These are phyloP conservation scores for Pseudocercospora macadamiae DNA, from an alignment of 2,329 filamentous ascomycete genomes.

Conservation along the genomic window DNA sequence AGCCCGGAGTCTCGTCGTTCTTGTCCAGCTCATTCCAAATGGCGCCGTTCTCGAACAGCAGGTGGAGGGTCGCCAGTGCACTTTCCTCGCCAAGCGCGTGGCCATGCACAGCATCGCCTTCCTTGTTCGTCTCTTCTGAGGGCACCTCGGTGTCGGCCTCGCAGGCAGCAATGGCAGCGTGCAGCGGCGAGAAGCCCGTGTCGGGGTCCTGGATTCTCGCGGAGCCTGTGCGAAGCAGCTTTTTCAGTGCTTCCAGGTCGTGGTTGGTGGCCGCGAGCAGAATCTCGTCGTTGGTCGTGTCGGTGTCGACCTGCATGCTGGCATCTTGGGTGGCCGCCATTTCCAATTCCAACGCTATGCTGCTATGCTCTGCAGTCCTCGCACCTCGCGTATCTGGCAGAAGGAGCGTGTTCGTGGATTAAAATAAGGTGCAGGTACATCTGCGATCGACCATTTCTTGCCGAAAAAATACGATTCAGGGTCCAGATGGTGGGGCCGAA, in stretches of 20 bases:
- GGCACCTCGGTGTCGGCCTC: conserved; percentile 47
- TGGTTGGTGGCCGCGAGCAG: conserved; percentile 69
- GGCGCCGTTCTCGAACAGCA: conserved; percentile 82
- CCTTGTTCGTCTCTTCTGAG: conserved; percentile 34
- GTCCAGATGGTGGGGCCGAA: too few species aligned
- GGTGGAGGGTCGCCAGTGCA: conserved; percentile 68
- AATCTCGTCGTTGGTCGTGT: conserved; percentile 59
- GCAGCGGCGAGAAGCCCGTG: conserved; percentile 84
- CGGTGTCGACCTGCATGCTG: conserved; percentile 42
- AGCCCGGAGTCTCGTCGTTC: conserved; percentile 88
- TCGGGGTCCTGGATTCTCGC: conserved; percentile 77
- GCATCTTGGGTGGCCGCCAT: conserved; percentile 19
- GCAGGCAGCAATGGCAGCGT: conserved; percentile 77
- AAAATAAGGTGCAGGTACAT: too few species aligned
- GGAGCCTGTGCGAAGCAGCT: conserved; percentile 68
- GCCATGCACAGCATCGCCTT: conserved; percentile 39
- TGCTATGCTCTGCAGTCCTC: background rate
- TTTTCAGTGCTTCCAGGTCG: conserved; percentile 68
- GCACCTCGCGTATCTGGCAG: background rate
- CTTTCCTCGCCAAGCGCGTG: conserved; percentile 54
- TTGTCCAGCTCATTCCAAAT: conserved; percentile 96
- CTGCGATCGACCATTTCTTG: too few species aligned
- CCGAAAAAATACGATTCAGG: too few species aligned
- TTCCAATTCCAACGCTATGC: background rate
- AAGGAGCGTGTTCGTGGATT: background rate